A percentile compares a stretch with the other conserved stretches of the same genome.
These are phyloP conservation scores for Penicillium decumbens DNA, from an alignment of 2,329 filamentous ascomycete species.

Conservation along the genomic window DNA sequence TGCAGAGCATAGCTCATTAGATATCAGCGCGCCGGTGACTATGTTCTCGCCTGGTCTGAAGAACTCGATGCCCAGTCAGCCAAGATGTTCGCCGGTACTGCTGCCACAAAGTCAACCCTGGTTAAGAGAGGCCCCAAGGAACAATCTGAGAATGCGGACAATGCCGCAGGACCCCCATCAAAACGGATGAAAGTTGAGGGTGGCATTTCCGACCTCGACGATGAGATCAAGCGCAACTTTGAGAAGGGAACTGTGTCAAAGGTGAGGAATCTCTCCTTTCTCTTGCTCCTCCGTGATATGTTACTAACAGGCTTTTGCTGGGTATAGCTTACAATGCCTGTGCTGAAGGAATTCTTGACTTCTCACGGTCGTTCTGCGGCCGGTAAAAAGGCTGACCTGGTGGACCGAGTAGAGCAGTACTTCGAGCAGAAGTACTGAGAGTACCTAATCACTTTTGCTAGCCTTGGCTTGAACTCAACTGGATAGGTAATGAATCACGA, in stretches of 20 bases:
- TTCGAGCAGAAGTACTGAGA: constrained; percentile 42
- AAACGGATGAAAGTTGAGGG: constrained; percentile 47
- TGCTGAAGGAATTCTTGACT: constrained; percentile 47
- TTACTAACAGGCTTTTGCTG: neutral
- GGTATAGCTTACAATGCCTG: constrained; percentile 43
- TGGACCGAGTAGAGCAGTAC: constrained; percentile 48
- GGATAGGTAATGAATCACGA: constrained; percentile 4
- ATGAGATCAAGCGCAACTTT: constrained; percentile 40
- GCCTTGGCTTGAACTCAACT: neutral
- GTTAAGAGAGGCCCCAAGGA: constrained; percentile 44
- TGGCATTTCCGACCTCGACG: constrained; percentile 26
- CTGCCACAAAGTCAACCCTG: constrained; percentile 43
- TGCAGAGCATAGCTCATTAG: neutral
- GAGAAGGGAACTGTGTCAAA: constrained; percentile 44
- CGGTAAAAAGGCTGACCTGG: constrained; percentile 50
- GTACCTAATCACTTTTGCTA: neutral
- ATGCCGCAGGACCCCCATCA: constrained; percentile 25
- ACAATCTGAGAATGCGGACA: constrained; percentile 18
- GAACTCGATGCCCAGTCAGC: constrained; percentile 59
- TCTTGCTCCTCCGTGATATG: neutral
- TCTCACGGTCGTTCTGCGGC: constrained; percentile 39
- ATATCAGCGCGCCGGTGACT: constrained; percentile 63
- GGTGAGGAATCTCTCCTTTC: constrained; percentile 20
- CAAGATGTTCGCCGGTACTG: constrained; percentile 34
- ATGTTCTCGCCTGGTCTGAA: constrained; percentile 71